These are phyloP conservation scores for Ceriops tagal DNA, from an alignment of 345 rosid species.

Conservation along the genomic window DNA sequence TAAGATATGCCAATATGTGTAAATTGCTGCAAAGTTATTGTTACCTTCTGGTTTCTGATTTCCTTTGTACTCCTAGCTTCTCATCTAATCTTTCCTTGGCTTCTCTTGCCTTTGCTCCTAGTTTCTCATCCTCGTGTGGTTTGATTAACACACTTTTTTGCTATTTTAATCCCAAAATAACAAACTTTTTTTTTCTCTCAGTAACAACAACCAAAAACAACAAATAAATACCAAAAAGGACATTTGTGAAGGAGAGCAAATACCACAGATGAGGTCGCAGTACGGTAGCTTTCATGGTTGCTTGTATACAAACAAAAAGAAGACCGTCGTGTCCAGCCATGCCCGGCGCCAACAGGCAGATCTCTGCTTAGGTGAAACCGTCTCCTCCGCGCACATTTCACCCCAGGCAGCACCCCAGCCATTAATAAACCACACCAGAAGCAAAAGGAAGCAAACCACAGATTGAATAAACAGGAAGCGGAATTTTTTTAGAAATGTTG, in stretches of 20 bases:
- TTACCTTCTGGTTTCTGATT: slow-evolving; percentile 38
- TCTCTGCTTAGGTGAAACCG: slow-evolving; percentile 59
- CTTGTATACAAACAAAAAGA: slow-evolving; percentile 59
- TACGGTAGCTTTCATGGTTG: slow-evolving; percentile 40
- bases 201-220: too few species aligned
- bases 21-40: neutral
- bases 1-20: slow-evolving; percentile 9
- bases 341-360: slow-evolving; percentile 21
- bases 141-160: slow-evolving; percentile 34
- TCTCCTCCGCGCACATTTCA: slow-evolving; percentile 75
- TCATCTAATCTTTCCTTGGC: slow-evolving; percentile 79
- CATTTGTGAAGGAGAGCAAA: neutral
- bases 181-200: neutral
- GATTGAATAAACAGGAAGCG: too few species aligned
- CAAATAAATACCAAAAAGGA: neutral
- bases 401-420: slow-evolving; percentile 94
- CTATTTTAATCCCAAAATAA: slow-evolving; percentile 12
- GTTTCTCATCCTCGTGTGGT: slow-evolving; percentile 45
- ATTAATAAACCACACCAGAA: slow-evolving; percentile 19
- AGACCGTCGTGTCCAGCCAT: slow-evolving; percentile 42
- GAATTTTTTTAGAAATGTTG: too few species aligned
- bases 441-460: too few species aligned
- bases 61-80: slow-evolving; percentile 45
- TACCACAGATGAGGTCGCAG: slow-evolving; percentile 35
- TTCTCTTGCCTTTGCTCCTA: slow-evolving; percentile 61